Percentiles rank a stretch among this genome's conserved stretches.
Evolutionary conservation across 768 basidiomycete genomes (phyloP).

Genomic region (Hortiboletus flavorubellus): DNA sequence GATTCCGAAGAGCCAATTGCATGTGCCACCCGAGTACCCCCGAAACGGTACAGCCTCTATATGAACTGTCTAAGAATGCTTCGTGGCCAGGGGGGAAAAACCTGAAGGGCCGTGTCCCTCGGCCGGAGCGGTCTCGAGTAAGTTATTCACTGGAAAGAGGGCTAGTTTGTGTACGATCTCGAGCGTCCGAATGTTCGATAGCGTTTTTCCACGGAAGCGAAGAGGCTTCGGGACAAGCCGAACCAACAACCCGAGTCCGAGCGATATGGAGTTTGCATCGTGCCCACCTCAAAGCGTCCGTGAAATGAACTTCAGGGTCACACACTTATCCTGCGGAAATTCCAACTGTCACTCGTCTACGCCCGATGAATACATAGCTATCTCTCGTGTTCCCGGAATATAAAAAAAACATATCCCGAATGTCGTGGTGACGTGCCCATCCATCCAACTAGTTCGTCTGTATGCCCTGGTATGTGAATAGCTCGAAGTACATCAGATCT

Average conservation of each 20-base stretch:
- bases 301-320: constrained; percentile 13
- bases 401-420: constrained; percentile 6
- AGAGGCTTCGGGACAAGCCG: constrained; percentile 2
- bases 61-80: constrained; percentile 3
- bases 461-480: background rate
- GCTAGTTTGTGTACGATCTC: background rate
- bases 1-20: constrained; percentile 8
- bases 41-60: constrained; percentile 6
- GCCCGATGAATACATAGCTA: constrained; percentile 4
- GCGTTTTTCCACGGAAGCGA: background rate
- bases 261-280: constrained; percentile 9
- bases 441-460: background rate
- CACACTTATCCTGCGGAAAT: constrained; percentile 1
- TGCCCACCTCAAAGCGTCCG: background rate
- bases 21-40: constrained; percentile 9
- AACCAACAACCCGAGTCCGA: constrained; percentile 6
- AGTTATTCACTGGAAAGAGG: background rate
- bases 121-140: background rate
- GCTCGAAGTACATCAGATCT: background rate
- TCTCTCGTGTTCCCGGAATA: background rate
- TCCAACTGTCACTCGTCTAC: background rate
- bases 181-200: background rate
- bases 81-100: background rate
- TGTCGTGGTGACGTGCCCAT: background rate
- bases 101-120: background rate